These are phyloP conservation scores for Pyrenochaeta sp. DNA, from an alignment of 2,329 filamentous ascomycete species.

Conservation along the genomic window DNA sequence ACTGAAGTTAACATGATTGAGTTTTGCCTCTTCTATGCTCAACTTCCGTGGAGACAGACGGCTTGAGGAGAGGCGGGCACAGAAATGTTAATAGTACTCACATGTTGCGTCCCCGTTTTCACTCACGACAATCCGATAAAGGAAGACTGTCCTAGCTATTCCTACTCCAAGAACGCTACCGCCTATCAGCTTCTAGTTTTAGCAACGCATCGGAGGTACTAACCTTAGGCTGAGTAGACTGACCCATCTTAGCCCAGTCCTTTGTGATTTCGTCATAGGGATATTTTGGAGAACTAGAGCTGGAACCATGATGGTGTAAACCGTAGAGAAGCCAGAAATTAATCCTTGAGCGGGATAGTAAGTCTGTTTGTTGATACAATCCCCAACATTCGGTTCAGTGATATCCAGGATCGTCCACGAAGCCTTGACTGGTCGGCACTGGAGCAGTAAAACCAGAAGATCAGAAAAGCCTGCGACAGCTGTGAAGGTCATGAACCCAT, in stretches of 20 bases:
- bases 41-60: too few species aligned
- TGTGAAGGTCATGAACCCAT: slow-evolving; percentile 40
- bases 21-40: too few species aligned
- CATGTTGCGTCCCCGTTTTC: slow-evolving; percentile 29
- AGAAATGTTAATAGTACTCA: slow-evolving; percentile 7
- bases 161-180: slow-evolving; percentile 41
- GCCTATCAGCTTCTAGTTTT: slow-evolving; percentile 4
- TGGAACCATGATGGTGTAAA: slow-evolving; percentile 29
- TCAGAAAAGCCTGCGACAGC: slow-evolving; percentile 38
- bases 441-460: slow-evolving; percentile 34
- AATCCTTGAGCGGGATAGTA: slow-evolving; percentile 25
- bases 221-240: slow-evolving; percentile 21
- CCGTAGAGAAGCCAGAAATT: slow-evolving; percentile 23
- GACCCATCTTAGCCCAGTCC: slow-evolving; percentile 19
- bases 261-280: slow-evolving; percentile 25
- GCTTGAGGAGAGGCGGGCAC: slow-evolving; percentile 1
- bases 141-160: slow-evolving; percentile 41
- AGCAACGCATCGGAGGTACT: not conserved
- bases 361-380: slow-evolving; percentile 18
- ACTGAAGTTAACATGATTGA: too few species aligned
- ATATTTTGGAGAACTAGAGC: slow-evolving; percentile 23
- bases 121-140: slow-evolving; percentile 24
- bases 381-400: not conserved
- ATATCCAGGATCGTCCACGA: slow-evolving; percentile 44
- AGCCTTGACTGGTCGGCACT: slow-evolving; percentile 40